These are phyloP conservation scores for Lunularia cruciata DNA, from an alignment of 225 moss, liverwort and hornwort species.

Conservation along the genomic window DNA sequence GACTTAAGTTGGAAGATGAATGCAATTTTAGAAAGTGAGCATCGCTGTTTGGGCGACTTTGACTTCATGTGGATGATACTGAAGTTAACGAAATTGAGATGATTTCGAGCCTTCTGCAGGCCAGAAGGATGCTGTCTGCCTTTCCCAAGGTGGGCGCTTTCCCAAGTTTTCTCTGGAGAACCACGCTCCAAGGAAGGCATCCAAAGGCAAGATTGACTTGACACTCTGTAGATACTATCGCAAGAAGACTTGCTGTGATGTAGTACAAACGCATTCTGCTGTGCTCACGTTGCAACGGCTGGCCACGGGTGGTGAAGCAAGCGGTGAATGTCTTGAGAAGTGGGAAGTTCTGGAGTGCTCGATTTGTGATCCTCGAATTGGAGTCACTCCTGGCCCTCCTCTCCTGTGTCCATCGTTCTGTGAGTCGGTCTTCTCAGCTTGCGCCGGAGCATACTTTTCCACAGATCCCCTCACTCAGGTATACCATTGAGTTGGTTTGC, in stretches of 20 bases:
- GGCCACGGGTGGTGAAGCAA: conserved; percentile 56
- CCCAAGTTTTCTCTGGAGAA: conserved; percentile 61
- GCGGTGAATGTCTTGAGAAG: conserved; percentile 46
- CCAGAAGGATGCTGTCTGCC: conserved; percentile 46
- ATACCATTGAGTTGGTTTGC: too few relatives aligned
- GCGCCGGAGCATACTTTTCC: conserved; percentile 52
- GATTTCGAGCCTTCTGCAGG: conserved; percentile 26
- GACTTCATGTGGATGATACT: not conserved
- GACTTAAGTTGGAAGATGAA: too few relatives aligned
- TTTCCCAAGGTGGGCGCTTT: conserved; percentile 53
- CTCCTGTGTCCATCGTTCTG: conserved; percentile 57
- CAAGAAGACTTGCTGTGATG: conserved; percentile 61
- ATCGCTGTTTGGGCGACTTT: too few relatives aligned
- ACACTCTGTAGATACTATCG: conserved; percentile 55
- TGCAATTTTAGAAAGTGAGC: too few relatives aligned
- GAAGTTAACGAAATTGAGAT: not conserved
- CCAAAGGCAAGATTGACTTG: conserved; percentile 52
- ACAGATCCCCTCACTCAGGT: conserved; percentile 60
- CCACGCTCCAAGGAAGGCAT: conserved; percentile 48
- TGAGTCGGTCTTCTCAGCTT: conserved; percentile 49
- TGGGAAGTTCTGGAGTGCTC: conserved; percentile 72
- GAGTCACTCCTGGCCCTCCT: conserved; percentile 59
- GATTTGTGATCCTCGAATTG: conserved; percentile 63
- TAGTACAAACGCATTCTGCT: conserved; percentile 59
- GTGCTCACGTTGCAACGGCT: conserved; percentile 45